Evolutionary conservation across 805 yeast genomes (phyloP).

Genomic region (Tetrapisispora iriomotensis): DNA sequence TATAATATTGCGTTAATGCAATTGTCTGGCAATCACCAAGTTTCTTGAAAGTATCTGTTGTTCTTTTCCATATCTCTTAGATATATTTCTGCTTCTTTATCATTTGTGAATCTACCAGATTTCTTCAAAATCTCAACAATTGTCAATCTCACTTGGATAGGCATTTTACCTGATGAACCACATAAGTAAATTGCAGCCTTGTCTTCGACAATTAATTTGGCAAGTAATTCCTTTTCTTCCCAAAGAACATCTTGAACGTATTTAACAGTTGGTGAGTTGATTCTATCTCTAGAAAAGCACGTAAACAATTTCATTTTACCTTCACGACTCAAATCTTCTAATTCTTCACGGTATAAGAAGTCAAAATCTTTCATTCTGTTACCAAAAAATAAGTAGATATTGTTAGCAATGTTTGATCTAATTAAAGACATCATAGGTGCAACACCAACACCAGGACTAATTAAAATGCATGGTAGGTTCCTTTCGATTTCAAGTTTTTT

Average conservation of each 20-base stretch:
- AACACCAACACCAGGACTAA: constrained; percentile 93
- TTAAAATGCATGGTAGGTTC: constrained; percentile 50
- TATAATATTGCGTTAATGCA: no score
- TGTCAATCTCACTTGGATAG: constrained; percentile 76
- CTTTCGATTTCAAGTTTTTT: constrained; percentile 28
- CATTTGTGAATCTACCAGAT: constrained; percentile 30
- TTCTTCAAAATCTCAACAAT: constrained; percentile 51
- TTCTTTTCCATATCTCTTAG: constrained; percentile 50
- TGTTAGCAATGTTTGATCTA: constrained; percentile 26
- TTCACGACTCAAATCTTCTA: constrained; percentile 33
- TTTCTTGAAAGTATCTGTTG: constrained; percentile 73
- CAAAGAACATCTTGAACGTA: constrained; percentile 76
- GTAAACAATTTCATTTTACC: constrained; percentile 34
- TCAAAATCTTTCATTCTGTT: constrained; percentile 60
- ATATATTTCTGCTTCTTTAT: constrained; percentile 40
- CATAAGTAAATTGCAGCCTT: constrained; percentile 69
- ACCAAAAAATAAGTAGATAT: constrained; percentile 59
- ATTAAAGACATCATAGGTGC: constrained; percentile 84
- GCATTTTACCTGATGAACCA: constrained; percentile 95
- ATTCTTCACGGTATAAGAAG: constrained; percentile 49
- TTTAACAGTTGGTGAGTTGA: constrained; percentile 33
- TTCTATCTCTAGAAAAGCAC: constrained; percentile 41
- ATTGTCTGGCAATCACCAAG: constrained; percentile 45
- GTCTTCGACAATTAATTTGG: constrained; percentile 41
- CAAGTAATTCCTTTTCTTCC: constrained; percentile 39